Evolutionary conservation across 805 yeast genomes (phyloP).

Genomic region (Teunomyces panamensis): DNA sequence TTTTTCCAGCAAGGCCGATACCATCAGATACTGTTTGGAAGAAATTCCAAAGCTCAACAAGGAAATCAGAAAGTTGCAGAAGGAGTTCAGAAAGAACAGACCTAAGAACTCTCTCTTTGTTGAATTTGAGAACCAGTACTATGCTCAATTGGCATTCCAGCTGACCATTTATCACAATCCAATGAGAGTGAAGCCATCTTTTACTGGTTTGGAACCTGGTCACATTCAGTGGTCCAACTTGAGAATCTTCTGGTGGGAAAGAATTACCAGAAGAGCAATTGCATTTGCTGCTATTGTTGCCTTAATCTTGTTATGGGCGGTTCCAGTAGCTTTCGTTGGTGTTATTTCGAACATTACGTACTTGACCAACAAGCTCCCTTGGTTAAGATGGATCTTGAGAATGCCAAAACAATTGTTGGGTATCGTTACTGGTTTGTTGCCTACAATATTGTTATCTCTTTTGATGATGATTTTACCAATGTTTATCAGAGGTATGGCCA

Average conservation of each 20-base stretch:
- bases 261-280: slow-evolving; percentile 49
- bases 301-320: slow-evolving; percentile 63
- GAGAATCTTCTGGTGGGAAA: slow-evolving; percentile 81
- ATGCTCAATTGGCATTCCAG: slow-evolving; percentile 72
- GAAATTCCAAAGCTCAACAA: slow-evolving; percentile 54
- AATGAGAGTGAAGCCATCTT: slow-evolving; percentile 56
- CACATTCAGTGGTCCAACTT: slow-evolving; percentile 70
- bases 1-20: slow-evolving; percentile 55
- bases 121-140: slow-evolving; percentile 73
- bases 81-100: slow-evolving; percentile 40
- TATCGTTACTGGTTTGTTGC: slow-evolving; percentile 81
- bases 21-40: slow-evolving; percentile 55
- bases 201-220: slow-evolving; percentile 59
- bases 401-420: slow-evolving; percentile 74
- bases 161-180: slow-evolving; percentile 64
- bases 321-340: slow-evolving; percentile 98
- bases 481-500: slow-evolving; percentile 74
- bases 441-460: slow-evolving; percentile 74
- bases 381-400: slow-evolving; percentile 70
- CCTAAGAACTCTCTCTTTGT: slow-evolving; percentile 82
- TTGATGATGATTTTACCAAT: slow-evolving; percentile 88
- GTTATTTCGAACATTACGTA: slow-evolving; percentile 81
- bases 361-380: slow-evolving; percentile 67
- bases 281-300: slow-evolving; percentile 56
- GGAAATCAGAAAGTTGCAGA: slow-evolving; percentile 57